These are phyloP conservation scores for Nicotiana tabacum DNA, from an alignment of 257 asterid genomes.

Conservation along the genomic window DNA sequence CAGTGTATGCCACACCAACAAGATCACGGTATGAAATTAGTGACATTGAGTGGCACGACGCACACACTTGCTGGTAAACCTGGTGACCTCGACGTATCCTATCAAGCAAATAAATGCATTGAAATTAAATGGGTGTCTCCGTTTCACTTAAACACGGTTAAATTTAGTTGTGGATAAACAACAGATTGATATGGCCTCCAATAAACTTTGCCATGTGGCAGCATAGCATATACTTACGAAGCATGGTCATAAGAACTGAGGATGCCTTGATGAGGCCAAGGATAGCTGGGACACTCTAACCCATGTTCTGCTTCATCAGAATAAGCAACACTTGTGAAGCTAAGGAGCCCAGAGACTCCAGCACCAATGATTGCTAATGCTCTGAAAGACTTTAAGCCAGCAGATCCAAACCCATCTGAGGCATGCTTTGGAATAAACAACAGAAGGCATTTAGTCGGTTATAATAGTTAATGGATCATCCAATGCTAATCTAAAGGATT, in stretches of 20 bases:
- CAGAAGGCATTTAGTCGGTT: neutral
- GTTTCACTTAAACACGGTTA: neutral
- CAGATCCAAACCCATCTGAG: conserved; percentile 25
- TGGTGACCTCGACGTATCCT: conserved; percentile 73
- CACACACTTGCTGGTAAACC: conserved; percentile 71
- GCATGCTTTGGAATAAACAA: conserved; percentile 21
- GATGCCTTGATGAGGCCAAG: conserved; percentile 69
- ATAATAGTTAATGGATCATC: neutral
- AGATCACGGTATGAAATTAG: conserved; percentile 67
- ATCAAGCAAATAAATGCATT: neutral
- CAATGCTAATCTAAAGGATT: neutral
- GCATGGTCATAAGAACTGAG: conserved; percentile 61
- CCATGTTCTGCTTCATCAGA: conserved; percentile 71
- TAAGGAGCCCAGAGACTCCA: conserved; percentile 49
- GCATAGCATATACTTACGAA: conserved; percentile 43
- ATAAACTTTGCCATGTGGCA: neutral
- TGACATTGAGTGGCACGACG: conserved; percentile 85
- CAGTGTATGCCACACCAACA: conserved; percentile 80
- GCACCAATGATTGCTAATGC: conserved; percentile 45
- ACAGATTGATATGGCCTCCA: neutral
- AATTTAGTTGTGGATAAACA: neutral
- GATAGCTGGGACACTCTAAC: conserved; percentile 49
- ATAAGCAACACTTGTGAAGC: conserved; percentile 41
- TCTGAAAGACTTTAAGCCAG: conserved; percentile 33
- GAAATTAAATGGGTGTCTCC: neutral